phyloP scores from a whole-genome alignment of 2,329 filamentous ascomycete species.

The Curvularia sp. region DNA sequence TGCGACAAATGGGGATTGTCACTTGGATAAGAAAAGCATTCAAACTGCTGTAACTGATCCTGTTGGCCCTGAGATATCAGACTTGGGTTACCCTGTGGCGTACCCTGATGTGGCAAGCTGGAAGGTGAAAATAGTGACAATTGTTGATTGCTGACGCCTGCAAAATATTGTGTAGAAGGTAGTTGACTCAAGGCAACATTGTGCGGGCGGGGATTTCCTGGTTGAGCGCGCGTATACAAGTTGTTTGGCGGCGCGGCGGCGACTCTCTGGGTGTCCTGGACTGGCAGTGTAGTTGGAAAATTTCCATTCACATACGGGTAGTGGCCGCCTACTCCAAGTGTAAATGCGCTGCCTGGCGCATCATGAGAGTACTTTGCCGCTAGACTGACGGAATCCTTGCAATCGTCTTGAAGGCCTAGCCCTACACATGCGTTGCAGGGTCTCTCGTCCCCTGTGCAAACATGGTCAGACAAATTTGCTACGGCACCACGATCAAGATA shows the following conservation, averaged over 20 bases:
- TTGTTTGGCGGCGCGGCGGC: constrained; percentile 45
- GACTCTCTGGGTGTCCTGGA: constrained; percentile 33
- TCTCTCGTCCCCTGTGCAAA: constrained; percentile 79
- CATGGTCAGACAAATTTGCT: constrained; percentile 10
- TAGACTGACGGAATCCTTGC: constrained; percentile 95
- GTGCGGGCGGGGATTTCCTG: constrained; percentile 51
- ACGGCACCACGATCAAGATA: background rate
- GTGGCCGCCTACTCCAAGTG: constrained; percentile 79
- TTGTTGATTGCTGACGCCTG: constrained; percentile 68
- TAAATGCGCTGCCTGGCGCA: constrained; percentile 85
- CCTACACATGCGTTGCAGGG: constrained; percentile 95
- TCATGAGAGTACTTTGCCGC: constrained; percentile 99
- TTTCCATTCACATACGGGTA: constrained; percentile 63
- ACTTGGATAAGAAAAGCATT: constrained; percentile 81
- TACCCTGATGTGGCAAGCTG: constrained; percentile 57
- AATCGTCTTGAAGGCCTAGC: constrained; percentile 85
- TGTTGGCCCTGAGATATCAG: constrained; percentile 50
- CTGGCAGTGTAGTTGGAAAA: constrained; percentile 50
- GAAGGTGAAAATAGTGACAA: constrained; percentile 81
- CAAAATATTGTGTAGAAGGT: constrained; percentile 54
- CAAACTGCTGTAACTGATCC: constrained; percentile 55
- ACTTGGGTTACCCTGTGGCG: constrained; percentile 58
- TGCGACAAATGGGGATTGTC: constrained; percentile 60
- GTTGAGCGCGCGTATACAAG: constrained; percentile 53
- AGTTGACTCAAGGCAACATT: constrained; percentile 50